These are phyloP conservation scores for Kluyveromyces wickerhamii DNA, from an alignment of 805 yeast genomes.

Conservation along the genomic window DNA sequence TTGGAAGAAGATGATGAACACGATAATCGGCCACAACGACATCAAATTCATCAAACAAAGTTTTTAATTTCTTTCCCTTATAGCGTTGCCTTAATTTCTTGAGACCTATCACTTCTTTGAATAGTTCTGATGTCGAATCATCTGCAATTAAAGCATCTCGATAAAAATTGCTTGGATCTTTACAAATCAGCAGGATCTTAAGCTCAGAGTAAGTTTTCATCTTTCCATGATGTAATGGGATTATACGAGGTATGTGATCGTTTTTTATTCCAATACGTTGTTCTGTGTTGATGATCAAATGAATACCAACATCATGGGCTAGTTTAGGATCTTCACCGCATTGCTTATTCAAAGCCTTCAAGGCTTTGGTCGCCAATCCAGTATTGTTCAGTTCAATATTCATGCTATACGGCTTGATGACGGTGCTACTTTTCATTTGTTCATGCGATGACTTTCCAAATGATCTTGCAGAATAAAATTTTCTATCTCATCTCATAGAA, in stretches of 20 bases:
- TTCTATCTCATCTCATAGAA: no score
- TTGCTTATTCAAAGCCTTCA: constrained; percentile 19
- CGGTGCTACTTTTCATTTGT: no score
- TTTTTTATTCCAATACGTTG: constrained; percentile 36
- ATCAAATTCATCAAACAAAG: constrained; percentile 54
- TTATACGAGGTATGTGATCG: constrained; percentile 49
- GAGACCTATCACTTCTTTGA: constrained; percentile 53
- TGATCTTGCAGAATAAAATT: no score
- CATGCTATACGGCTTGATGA: no score
- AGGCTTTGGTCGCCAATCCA: constrained; percentile 15
- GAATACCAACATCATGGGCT: constrained; percentile 22
- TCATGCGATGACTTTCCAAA: no score
- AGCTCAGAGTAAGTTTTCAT: constrained; percentile 42
- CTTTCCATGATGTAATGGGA: constrained; percentile 45
- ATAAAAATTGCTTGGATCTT: constrained; percentile 60
- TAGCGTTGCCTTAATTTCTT: constrained; percentile 44
- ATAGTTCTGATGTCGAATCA: constrained; percentile 51
- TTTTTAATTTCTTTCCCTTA: constrained; percentile 39
- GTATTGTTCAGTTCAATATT: constrained; percentile 4
- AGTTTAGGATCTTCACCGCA: constrained; percentile 27
- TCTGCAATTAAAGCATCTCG: constrained; percentile 41
- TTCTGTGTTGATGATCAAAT: constrained; percentile 41
- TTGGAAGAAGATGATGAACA: constrained; percentile 52
- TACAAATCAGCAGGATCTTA: constrained; percentile 56
- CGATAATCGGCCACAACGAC: constrained; percentile 62